Evolutionary conservation across 306 rosid genomes (phyloP).

Genomic region (Chamaecrista fasciculata): DNA sequence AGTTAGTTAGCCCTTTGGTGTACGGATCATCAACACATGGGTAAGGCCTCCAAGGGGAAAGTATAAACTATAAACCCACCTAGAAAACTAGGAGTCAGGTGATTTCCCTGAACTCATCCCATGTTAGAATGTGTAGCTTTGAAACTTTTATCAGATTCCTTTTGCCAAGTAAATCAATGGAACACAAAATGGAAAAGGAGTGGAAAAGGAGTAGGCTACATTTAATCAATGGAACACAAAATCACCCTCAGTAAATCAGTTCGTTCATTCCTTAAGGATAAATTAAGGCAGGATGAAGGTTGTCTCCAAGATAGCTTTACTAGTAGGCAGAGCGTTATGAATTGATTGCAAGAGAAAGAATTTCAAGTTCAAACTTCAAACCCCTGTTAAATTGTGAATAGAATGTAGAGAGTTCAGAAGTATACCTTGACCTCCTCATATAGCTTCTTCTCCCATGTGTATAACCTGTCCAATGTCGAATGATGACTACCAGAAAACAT

Average conservation of each 20-base stretch:
- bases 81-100: too few relatives aligned
- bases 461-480: constrained; percentile 80
- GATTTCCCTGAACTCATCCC: too few relatives aligned
- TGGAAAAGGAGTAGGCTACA: not conserved
- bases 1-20: too few relatives aligned
- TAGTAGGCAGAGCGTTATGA: not conserved
- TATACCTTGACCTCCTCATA: constrained; percentile 86
- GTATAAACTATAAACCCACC: too few relatives aligned
- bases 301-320: not conserved
- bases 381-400: too few relatives aligned
- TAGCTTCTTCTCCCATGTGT: constrained; percentile 96
- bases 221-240: not conserved
- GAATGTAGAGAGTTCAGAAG: not conserved
- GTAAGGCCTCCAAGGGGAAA: too few relatives aligned
- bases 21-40: too few relatives aligned
- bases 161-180: too few relatives aligned
- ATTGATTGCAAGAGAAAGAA: not conserved
- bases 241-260: not conserved
- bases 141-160: too few relatives aligned
- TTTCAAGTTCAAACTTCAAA: not conserved
- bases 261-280: not conserved
- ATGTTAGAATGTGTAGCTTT: too few relatives aligned
- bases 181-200: too few relatives aligned
- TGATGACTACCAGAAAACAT: constrained; percentile 74
- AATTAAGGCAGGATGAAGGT: not conserved